Conservation (phyloP, 2,329 filamentous ascomycete species). For the Aaosphaeria arxii region DNA sequence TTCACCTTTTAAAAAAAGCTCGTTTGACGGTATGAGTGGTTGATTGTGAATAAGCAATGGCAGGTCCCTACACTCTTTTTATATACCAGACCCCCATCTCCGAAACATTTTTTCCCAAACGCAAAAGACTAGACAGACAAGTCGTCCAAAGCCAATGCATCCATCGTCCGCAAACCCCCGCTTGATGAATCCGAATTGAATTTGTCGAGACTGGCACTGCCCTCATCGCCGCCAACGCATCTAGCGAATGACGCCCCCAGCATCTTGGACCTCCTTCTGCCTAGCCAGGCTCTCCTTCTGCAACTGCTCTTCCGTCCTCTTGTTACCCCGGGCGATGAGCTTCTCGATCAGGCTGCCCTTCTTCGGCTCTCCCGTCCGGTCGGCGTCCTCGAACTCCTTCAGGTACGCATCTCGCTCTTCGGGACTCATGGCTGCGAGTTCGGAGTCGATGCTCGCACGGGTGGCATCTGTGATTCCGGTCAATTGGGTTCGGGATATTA, state of each 20-base stretch:
- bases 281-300: conserved; percentile 20
- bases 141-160: too few species aligned
- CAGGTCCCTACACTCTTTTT: too few species aligned
- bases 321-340: conserved; percentile 34
- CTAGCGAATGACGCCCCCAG: neutral
- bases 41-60: too few species aligned
- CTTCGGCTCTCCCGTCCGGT: neutral
- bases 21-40: too few species aligned
- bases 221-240: neutral
- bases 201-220: too few species aligned
- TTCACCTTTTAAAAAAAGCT: too few species aligned
- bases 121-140: too few species aligned
- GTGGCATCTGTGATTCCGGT: neutral
- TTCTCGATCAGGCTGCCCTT: conserved; percentile 3
- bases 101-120: too few species aligned
- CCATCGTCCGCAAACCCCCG: too few species aligned
- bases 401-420: neutral
- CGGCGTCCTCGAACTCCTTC: neutral
- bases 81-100: too few species aligned
- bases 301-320: conserved; percentile 33
- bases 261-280: conserved; percentile 6
- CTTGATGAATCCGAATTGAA: too few species aligned
- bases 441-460: neutral
- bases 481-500: neutral
- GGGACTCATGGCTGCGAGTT: neutral